These are phyloP conservation scores for Colletotrichum abscissum DNA, from an alignment of 2,329 filamentous ascomycete species.

Conservation along the genomic window DNA sequence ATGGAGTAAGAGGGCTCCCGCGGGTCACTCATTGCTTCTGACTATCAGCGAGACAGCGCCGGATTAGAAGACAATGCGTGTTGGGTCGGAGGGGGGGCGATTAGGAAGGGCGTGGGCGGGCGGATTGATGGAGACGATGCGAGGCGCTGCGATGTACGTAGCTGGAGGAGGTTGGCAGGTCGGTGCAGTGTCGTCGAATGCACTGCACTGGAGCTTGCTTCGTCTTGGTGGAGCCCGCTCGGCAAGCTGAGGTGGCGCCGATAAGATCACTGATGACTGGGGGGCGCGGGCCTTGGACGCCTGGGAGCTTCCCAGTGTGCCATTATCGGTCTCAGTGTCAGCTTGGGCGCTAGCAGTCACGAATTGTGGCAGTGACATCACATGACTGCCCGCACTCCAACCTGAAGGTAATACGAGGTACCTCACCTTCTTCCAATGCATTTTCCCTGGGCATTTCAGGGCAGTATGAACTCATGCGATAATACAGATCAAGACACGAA, in stretches of 20 bases:
- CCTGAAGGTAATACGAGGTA: not conserved
- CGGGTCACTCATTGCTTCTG: slow-evolving; percentile 61
- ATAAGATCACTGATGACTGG: slow-evolving; percentile 34
- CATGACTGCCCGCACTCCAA: slow-evolving; percentile 45
- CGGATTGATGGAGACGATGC: slow-evolving; percentile 27
- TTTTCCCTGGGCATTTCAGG: no score
- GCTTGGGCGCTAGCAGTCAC: slow-evolving; percentile 10
- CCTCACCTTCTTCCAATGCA: no score
- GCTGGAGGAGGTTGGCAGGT: slow-evolving; percentile 48
- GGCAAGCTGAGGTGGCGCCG: slow-evolving; percentile 33
- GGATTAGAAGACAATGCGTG: slow-evolving; percentile 32
- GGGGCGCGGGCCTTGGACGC: slow-evolving; percentile 1
- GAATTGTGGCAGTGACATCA: slow-evolving; percentile 47
- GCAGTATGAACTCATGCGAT: no score
- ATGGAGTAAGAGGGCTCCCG: slow-evolving; percentile 71
- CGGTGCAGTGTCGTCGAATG: slow-evolving; percentile 33
- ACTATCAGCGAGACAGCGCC: slow-evolving; percentile 42
- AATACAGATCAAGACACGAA: not conserved
- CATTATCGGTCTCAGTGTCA: slow-evolving; percentile 15
- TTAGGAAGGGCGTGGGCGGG: slow-evolving; percentile 29
- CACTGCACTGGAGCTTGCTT: slow-evolving; percentile 51
- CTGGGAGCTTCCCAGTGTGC: slow-evolving; percentile 22
- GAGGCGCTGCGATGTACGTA: slow-evolving; percentile 30
- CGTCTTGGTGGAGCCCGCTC: slow-evolving; percentile 48
- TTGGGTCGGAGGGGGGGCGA: slow-evolving; percentile 33